Base-by-base conservation (phyloP, 192 early-diverging fungal species). In the Coemansia sp. region DNA sequence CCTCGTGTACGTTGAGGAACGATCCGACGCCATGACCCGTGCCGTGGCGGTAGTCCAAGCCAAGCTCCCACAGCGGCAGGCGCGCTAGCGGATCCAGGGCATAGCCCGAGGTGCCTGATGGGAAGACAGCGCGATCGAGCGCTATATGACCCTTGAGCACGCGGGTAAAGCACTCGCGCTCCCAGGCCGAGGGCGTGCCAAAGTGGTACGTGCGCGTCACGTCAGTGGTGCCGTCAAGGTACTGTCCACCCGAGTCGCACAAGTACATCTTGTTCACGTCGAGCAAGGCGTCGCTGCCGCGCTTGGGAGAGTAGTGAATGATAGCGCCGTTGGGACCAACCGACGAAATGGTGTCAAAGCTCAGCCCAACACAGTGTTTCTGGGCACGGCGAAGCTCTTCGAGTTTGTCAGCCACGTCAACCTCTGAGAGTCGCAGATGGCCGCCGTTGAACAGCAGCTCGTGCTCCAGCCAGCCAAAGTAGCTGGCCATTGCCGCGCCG, bases 81-180 rank as follows among this genome's bases (percentile, higher is more conserved):
- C 97, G 88, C 10, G 97, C 94, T 66, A 97, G 87, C 40, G 91
- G 87, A 75, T 99, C 97, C 49, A 99, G 80, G n/a, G 92, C 80
- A 78, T 92, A 99, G 20, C 97, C 95, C 11, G 90, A 86, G 11
- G 92, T 94, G 27, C 94, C 94, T 16, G 76, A 75, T 3, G 97
- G 97, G 86, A 99, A 98, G 36, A 97, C 90, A 1, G 92, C 89
- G 66, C 85, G 70, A 70, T 97, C 96, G 63, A 98, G 88, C 40
- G 93, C 91, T 80, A 98, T 98, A 70, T 99, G 97, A 39, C 97
- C 97, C 85, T 99, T 95, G 29, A 99, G 87, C 68, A 99, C 97
- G n/a, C 96, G 90, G 11, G 97, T 99, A 80, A 94, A 98, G 77
- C 93, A 92, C 63, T 95, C 91, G 79, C 90, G 94, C 79, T 99